Evolutionary conservation across 2,329 filamentous ascomycete genomes (phyloP), one percentile per base, ranked within the genome.

Genomic region (Talaromyces sp.): DNA sequence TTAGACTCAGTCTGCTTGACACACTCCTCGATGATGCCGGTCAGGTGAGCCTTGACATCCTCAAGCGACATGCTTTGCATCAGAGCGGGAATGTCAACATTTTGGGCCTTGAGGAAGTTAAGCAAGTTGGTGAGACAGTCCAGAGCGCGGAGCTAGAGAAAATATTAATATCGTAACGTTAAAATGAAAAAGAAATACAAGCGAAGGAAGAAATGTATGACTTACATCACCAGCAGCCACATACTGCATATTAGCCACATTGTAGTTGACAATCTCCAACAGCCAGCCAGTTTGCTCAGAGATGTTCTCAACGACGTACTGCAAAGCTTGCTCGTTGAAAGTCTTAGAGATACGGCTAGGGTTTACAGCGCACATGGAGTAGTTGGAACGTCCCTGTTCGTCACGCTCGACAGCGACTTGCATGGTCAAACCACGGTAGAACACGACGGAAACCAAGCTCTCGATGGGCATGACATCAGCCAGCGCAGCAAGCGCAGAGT

Each of bases 381-480:
- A 99, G 82, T 97, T 97, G 64, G 92, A 97, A 51, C 94, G 89
- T 33, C 94, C 94, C 60, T 85, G 81, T 54, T 88, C 92, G 73
- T 99, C 94, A 71, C 94, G 91, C 80, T 97, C 94, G 60, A 99
- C 94, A 20, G 94, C 94, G 43, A 99, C 94, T 77, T 99, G 94
- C 94, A 99, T 99, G 19, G 94, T 99, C 68, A 99, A 80, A 69
- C 94, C 94, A 75, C 94, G 91, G 80, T 99, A 99, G 83, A 99
- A 99, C 50, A 99, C 95, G 42, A 99, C 94, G 0, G 94, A 97
- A 2, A 99, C 94, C 73, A 99, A 82, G 64, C 89, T 94, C 81
- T 99, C 94, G 68, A 99, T 99, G n/a, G 95, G 94, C 90, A 99
- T 96, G 71, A 99, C 94, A 69, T 99, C 93, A 10, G 95, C 94